Evolutionary conservation across 495 filamentous ascomycete genomes (phyloP).

Genomic region (Cladorrhinum samala): DNA sequence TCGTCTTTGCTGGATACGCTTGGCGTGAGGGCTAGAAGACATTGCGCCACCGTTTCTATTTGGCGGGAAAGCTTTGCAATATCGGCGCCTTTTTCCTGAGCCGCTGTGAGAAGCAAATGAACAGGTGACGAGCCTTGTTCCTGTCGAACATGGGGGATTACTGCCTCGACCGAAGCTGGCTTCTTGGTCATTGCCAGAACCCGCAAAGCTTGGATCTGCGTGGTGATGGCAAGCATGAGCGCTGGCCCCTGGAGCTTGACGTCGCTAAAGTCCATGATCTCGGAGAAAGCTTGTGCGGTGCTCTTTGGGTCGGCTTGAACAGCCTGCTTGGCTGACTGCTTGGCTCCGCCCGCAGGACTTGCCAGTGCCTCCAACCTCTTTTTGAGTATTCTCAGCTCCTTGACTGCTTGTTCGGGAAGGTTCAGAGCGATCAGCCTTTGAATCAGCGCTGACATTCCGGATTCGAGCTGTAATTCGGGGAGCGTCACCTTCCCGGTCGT

Average conservation of each 20-base stretch:
- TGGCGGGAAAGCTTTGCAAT: slow-evolving; percentile 59
- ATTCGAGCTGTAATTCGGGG: slow-evolving; percentile 71
- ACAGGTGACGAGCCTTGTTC: slow-evolving; percentile 56
- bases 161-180: slow-evolving; percentile 45
- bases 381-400: slow-evolving; percentile 68
- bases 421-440: slow-evolving; percentile 66
- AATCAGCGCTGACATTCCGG: slow-evolving; percentile 70
- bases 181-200: slow-evolving; percentile 46
- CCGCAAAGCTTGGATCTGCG: slow-evolving; percentile 48
- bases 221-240: slow-evolving; percentile 44
- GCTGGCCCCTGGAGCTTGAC: slow-evolving; percentile 31
- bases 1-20: slow-evolving; percentile 51
- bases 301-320: slow-evolving; percentile 26
- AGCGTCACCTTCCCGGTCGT: slow-evolving; percentile 38
- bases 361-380: slow-evolving; percentile 47
- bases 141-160: slow-evolving; percentile 36
- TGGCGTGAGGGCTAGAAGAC: slow-evolving; percentile 57
- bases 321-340: slow-evolving; percentile 20
- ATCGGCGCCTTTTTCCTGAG: slow-evolving; percentile 40
- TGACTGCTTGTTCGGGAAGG: slow-evolving; percentile 67
- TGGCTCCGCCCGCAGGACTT: slow-evolving; percentile 19
- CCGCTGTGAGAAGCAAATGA: slow-evolving; percentile 51
- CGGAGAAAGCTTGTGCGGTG: slow-evolving; percentile 45
- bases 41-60: slow-evolving; percentile 63
- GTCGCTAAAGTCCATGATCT: slow-evolving; percentile 56